phyloP scores from a whole-genome alignment of 139 green algal genomes.

The Tetradesmus lagerheimii region DNA sequence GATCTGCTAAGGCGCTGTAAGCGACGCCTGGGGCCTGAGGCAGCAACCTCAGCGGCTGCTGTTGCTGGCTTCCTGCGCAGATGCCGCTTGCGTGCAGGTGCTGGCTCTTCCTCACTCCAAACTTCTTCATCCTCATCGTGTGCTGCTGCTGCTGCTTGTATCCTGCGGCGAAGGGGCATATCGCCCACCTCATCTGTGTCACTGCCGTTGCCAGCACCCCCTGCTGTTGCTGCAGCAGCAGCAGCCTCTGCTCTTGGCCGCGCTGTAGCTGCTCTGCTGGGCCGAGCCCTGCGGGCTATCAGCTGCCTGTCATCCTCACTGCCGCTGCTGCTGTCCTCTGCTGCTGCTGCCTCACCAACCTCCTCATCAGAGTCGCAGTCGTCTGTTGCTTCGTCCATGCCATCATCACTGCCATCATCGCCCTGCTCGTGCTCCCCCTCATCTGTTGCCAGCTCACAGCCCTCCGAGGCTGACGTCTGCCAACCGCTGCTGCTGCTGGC shows the following conservation, averaged over 20 bases:
- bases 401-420: background rate
- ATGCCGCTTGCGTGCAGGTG: background rate
- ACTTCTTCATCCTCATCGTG: background rate
- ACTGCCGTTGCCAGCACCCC: too few species aligned
- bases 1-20: background rate
- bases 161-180: too few species aligned
- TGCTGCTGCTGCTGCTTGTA: background rate
- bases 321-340: background rate
- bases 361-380: background rate
- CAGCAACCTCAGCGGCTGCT: background rate
- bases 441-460: background rate
- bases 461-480: background rate
- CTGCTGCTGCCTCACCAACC: background rate
- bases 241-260: background rate
- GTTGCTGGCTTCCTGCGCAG: background rate
- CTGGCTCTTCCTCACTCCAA: background rate
- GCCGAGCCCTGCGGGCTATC: background rate
- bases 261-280: too few species aligned
- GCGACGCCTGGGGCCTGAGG: background rate
- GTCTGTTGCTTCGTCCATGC: background rate
- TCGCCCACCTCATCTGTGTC: too few species aligned
- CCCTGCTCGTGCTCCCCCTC: background rate
- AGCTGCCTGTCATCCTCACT: background rate
- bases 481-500: conserved; percentile 12
- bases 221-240: background rate